phyloP scores from a whole-genome alignment of 108 stramenopile species.

The Pseudonitzschia multiseries region DNA sequence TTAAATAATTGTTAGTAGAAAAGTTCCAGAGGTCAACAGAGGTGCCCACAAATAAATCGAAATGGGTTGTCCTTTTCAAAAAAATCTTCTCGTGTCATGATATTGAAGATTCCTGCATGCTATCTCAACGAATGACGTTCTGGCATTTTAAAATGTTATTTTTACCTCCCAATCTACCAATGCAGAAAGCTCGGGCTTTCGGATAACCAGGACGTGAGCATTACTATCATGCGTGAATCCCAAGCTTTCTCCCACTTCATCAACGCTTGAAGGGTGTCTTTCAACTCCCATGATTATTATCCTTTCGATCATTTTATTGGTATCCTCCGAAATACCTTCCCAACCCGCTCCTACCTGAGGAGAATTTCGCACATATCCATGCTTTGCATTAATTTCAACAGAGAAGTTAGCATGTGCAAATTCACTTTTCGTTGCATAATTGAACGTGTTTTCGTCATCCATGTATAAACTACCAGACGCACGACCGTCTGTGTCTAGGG shows the following conservation, averaged over 20 bases:
- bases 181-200: constrained; percentile 77
- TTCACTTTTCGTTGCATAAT: constrained; percentile 60
- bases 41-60: no score
- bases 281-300: constrained; percentile 81
- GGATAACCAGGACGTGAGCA: constrained; percentile 68
- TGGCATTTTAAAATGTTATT: constrained; percentile 16
- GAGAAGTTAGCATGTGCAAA: constrained; percentile 64
- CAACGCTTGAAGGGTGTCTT: constrained; percentile 35
- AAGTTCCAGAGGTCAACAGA: no score
- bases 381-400: constrained; percentile 38
- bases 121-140: no score
- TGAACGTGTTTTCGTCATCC: constrained; percentile 95
- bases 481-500: constrained; percentile 62
- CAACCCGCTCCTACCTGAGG: constrained; percentile 53
- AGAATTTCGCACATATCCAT: constrained; percentile 43
- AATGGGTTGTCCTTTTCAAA: no score
- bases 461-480: constrained; percentile 91
- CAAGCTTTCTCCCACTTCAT: constrained; percentile 26
- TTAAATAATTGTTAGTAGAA: no score
- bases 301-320: constrained; percentile 63
- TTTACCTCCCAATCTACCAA: constrained; percentile 59
- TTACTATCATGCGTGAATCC: constrained; percentile 53
- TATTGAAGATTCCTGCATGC: no score
- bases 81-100: neutral
- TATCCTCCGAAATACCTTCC: constrained; percentile 29